Evolutionary conservation across 495 filamentous ascomycete species (phyloP).

Genomic region (Neurospora sp.): DNA sequence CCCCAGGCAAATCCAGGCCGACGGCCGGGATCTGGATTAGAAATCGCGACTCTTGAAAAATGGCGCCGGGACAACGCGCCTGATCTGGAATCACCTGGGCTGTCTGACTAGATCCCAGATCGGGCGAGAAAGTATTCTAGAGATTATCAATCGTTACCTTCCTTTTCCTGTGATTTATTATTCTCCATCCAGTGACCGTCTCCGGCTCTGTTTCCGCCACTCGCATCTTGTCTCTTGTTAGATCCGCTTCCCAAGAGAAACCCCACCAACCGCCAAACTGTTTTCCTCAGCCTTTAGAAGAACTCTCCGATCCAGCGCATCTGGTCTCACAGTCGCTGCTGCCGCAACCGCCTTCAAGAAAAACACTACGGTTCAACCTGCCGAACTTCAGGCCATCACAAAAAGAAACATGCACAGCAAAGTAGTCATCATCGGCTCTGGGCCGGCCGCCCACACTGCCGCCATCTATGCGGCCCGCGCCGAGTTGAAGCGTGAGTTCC

Average conservation of each 20-base stretch:
- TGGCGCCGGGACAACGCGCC: background rate
- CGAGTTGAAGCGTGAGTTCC: slow-evolving; percentile 58
- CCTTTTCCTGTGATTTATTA: background rate
- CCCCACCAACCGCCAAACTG: slow-evolving; percentile 54
- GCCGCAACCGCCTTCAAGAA: slow-evolving; percentile 52
- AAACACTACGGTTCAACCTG: slow-evolving; percentile 48
- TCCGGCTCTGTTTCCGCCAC: background rate
- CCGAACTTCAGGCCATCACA: slow-evolving; percentile 34
- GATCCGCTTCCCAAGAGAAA: background rate
- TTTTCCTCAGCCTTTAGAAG: slow-evolving; percentile 67
- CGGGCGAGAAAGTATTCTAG: background rate
- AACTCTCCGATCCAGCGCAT: slow-evolving; percentile 47
- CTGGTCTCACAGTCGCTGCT: slow-evolving; percentile 50
- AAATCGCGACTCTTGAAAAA: background rate
- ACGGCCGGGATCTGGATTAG: background rate
- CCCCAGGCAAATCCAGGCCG: background rate
- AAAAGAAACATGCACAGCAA: slow-evolving; percentile 67
- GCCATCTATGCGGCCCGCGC: slow-evolving; percentile 92
- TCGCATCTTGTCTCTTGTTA: background rate
- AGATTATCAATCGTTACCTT: background rate
- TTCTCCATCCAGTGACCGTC: background rate
- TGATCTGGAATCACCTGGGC: background rate
- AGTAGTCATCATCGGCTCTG: slow-evolving; percentile 83
- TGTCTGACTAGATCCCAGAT: background rate
- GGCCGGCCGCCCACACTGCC: slow-evolving; percentile 93